Percentiles rank a stretch among this genome's conserved stretches.
Conservation (phyloP, 257 asterid genomes). For the Nicotiana paniculata region DNA sequence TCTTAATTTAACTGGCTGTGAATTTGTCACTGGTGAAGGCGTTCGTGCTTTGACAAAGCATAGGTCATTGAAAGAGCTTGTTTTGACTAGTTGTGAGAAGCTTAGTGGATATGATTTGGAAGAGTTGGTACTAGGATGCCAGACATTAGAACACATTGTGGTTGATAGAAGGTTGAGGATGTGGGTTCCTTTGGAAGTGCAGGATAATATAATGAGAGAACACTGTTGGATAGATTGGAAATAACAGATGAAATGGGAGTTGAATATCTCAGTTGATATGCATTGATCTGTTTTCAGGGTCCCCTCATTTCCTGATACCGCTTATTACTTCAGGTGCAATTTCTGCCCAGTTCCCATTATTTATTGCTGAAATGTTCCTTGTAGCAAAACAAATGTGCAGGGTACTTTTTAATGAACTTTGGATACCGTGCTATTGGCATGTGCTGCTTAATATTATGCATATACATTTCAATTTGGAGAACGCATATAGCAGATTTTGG, state of each 20-base stretch:
- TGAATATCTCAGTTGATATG: not conserved
- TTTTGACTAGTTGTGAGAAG: conserved; percentile 9
- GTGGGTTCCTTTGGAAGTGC: conserved; percentile 15
- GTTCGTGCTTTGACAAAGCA: conserved; percentile 19
- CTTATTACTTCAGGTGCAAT: not conserved
- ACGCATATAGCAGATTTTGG: not conserved
- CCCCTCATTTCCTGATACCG: not conserved
- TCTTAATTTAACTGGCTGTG: conserved; percentile 25
- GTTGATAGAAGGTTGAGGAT: conserved; percentile 17
- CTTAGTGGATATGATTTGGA: conserved; percentile 17
- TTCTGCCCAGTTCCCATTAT: not conserved
- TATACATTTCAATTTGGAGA: not conserved
- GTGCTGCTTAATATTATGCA: not conserved
- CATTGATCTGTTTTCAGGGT: not conserved
- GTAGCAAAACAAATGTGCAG: not conserved
- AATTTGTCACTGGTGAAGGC: conserved; percentile 12
- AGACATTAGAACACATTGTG: conserved; percentile 14
- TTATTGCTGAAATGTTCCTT: not conserved
- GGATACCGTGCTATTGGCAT: not conserved
- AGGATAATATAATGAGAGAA: conserved; percentile 9
- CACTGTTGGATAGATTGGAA: conserved; percentile 20
- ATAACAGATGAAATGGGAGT: not conserved
- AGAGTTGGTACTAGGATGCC: conserved; percentile 22
- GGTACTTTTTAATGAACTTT: not conserved
- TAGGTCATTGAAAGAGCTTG: conserved; percentile 15